phyloP scores from a whole-genome alignment of 768 basidiomycete genomes.

The Stropharia rugosoannulata region DNA sequence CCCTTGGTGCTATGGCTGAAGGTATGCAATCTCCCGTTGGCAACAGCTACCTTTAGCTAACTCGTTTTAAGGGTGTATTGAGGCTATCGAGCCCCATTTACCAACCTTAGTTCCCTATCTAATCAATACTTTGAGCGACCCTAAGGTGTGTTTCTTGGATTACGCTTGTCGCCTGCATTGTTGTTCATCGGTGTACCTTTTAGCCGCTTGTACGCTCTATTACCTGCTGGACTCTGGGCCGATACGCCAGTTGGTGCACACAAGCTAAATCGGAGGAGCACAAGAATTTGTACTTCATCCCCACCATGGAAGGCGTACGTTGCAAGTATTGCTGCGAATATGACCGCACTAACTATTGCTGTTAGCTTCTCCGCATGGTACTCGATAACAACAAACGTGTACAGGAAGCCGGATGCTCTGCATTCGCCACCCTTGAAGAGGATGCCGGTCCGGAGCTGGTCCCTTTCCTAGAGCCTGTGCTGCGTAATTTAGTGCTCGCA shows the following conservation, averaged over 20 bases:
- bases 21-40: conserved; percentile 46
- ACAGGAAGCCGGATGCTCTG: conserved; percentile 98
- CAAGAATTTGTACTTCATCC: conserved; percentile 88
- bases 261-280: conserved; percentile 82
- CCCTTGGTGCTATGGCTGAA: conserved; percentile 97
- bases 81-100: conserved; percentile 91
- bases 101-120: conserved; percentile 93
- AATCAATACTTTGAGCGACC: conserved; percentile 85
- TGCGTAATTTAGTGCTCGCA: conserved; percentile 92
- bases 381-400: conserved; percentile 98
- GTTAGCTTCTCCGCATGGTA: conserved; percentile 94
- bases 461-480: conserved; percentile 92
- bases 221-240: conserved; percentile 98
- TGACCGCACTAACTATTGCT: neutral
- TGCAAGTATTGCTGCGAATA: neutral
- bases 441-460: conserved; percentile 89
- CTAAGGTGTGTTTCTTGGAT: conserved; percentile 61
- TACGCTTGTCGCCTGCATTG: conserved; percentile 1
- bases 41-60: conserved; percentile 3
- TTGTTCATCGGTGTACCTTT: conserved; percentile 10
- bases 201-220: conserved; percentile 97
- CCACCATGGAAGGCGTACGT: conserved; percentile 94
- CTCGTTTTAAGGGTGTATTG: conserved; percentile 78
- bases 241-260: conserved; percentile 98
- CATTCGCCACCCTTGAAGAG: conserved; percentile 97